Conservation (phyloP, 345 rosid genomes). For the Excoecaria cochinchinensis region DNA sequence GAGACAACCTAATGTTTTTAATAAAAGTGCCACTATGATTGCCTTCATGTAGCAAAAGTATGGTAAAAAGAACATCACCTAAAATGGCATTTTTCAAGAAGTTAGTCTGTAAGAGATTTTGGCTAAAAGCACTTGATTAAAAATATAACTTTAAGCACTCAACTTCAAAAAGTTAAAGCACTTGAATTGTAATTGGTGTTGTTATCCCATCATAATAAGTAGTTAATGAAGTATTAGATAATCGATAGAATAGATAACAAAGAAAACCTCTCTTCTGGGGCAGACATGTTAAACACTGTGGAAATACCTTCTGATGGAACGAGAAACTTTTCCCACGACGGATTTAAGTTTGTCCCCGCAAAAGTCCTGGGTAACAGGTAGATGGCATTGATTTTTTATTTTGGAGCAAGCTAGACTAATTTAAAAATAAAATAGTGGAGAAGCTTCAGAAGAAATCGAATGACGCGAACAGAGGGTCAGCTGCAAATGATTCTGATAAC, state of each 20-base stretch:
- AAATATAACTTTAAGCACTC: too few relatives aligned
- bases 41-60: too few relatives aligned
- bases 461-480: neutral
- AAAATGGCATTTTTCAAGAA: too few relatives aligned
- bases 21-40: too few relatives aligned
- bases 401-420: neutral
- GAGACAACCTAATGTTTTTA: too few relatives aligned
- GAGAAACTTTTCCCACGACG: slow-evolving; percentile 76
- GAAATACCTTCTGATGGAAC: slow-evolving; percentile 67
- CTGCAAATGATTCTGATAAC: neutral
- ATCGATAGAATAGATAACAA: neutral
- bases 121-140: too few relatives aligned
- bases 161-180: too few relatives aligned
- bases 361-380: slow-evolving; percentile 62
- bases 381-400: slow-evolving; percentile 19
- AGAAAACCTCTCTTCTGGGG: neutral
- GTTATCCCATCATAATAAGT: too few relatives aligned
- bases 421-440: neutral
- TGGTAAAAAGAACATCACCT: too few relatives aligned
- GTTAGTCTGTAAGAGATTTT: too few relatives aligned
- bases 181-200: too few relatives aligned
- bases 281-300: neutral
- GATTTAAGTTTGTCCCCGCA: slow-evolving; percentile 82
- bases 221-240: neutral
- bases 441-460: slow-evolving; percentile 9